Percentiles rank a stretch among this genome's conserved stretches.
Evolutionary conservation across 768 basidiomycete genomes (phyloP).

Genomic region (Kondoa malvinella): DNA sequence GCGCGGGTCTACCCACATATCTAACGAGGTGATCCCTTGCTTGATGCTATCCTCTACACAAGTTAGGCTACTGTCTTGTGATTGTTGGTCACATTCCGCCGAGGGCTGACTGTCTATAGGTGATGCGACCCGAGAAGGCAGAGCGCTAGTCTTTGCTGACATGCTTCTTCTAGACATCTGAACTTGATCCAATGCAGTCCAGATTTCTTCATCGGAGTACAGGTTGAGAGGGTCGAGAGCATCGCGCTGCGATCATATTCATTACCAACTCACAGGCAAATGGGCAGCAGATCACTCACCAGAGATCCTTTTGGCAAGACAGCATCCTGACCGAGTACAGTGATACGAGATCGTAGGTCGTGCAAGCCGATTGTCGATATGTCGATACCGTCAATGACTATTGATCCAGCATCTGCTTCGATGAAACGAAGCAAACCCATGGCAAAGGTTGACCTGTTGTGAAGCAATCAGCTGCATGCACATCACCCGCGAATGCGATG

Average conservation of each 20-base stretch:
- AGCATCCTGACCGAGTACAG: neutral
- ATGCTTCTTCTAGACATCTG: slow-evolving; percentile 11
- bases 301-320: neutral
- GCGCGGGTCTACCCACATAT: neutral
- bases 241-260: slow-evolving; percentile 4
- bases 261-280: neutral
- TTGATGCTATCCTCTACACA: slow-evolving; percentile 11
- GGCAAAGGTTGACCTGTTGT: slow-evolving; percentile 30
- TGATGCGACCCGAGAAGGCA: neutral
- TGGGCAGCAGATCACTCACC: neutral
- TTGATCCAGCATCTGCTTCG: slow-evolving; percentile 31
- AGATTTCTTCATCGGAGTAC: slow-evolving; percentile 28
- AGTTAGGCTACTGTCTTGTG: slow-evolving; percentile 17
- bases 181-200: slow-evolving; percentile 25
- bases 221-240: slow-evolving; percentile 31
- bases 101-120: slow-evolving; percentile 8
- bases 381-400: slow-evolving; percentile 34
- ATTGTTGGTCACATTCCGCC: slow-evolving; percentile 3
- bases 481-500: too few species aligned
- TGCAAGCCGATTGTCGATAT: slow-evolving; percentile 41
- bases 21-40: slow-evolving; percentile 2
- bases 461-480: too few species aligned
- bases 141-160: neutral
- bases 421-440: slow-evolving; percentile 36
- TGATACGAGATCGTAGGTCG: slow-evolving; percentile 32